Evolutionary conservation across 2,329 filamentous ascomycete species (phyloP).

Genomic region (Bisporella sp.): DNA sequence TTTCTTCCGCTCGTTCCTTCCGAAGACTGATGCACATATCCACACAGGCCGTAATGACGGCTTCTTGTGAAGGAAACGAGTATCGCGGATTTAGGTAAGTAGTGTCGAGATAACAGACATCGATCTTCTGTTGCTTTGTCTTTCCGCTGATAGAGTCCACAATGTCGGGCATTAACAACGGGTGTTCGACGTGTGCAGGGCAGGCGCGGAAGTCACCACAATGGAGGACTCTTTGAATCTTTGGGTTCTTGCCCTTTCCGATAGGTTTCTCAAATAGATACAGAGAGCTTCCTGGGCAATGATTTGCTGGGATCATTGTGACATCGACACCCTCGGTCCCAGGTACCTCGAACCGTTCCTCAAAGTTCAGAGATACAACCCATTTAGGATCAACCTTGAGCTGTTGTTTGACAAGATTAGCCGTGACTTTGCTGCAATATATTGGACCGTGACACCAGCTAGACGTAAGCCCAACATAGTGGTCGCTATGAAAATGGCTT

Average conservation of each 20-base stretch:
- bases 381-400: conserved; percentile 80
- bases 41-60: conserved; percentile 82
- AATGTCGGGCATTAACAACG: conserved; percentile 69
- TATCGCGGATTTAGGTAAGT: conserved; percentile 96
- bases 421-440: conserved; percentile 91
- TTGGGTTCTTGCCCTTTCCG: conserved; percentile 50
- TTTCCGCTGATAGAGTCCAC: conserved; percentile 65
- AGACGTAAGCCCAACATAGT: conserved; percentile 85
- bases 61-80: conserved; percentile 81
- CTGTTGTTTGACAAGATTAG: conserved; percentile 80
- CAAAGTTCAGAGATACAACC: conserved; percentile 80
- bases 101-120: conserved; percentile 94
- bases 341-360: conserved; percentile 70
- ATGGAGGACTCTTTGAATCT: conserved; percentile 75
- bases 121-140: conserved; percentile 74
- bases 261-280: conserved; percentile 83
- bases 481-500: conserved; percentile 96
- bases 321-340: conserved; percentile 77
- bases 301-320: conserved; percentile 94
- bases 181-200: conserved; percentile 74
- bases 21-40: conserved; percentile 78
- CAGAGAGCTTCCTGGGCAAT: conserved; percentile 90
- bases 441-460: conserved; percentile 92
- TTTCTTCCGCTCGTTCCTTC: conserved; percentile 52
- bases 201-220: conserved; percentile 96